These are phyloP conservation scores for Citrullus mucosospermus DNA, from an alignment of 306 rosid genomes.

Conservation along the genomic window DNA sequence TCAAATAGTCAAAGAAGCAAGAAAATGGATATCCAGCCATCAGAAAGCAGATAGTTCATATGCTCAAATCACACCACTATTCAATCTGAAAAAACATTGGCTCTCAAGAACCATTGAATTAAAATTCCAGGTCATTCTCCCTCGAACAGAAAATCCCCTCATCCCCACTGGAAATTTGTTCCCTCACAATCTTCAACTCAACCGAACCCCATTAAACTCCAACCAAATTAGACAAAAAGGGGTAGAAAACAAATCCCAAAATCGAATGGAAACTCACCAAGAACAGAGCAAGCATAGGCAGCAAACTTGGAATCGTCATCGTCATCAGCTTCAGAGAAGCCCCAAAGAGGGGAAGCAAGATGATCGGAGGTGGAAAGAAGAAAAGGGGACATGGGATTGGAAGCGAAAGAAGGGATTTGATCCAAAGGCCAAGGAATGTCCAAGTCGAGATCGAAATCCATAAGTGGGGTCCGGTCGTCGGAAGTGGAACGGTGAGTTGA, in stretches of 20 bases:
- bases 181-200: not conserved
- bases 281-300: slow-evolving; percentile 18
- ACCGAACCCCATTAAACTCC: not conserved
- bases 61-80: not conserved
- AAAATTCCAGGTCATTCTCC: not conserved
- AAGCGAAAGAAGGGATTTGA: slow-evolving; percentile 34
- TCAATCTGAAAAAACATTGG: not conserved
- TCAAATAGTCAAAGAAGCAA: not conserved
- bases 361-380: slow-evolving; percentile 38
- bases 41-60: not conserved
- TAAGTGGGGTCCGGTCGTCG: slow-evolving; percentile 14
- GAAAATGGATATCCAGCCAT: not conserved
- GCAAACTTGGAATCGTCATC: slow-evolving; percentile 13
- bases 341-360: slow-evolving; percentile 62
- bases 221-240: not conserved
- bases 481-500: not conserved
- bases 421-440: slow-evolving; percentile 62
- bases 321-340: slow-evolving; percentile 34
- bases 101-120: not conserved
- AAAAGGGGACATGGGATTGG: slow-evolving; percentile 53
- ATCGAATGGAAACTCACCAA: not conserved
- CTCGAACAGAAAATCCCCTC: not conserved
- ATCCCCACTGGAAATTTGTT: not conserved
- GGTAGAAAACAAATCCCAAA: not conserved
- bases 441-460: slow-evolving; percentile 77